Evolutionary conservation across 768 basidiomycete genomes (phyloP).

Genomic region (Lepiota brunneoincarnata): DNA sequence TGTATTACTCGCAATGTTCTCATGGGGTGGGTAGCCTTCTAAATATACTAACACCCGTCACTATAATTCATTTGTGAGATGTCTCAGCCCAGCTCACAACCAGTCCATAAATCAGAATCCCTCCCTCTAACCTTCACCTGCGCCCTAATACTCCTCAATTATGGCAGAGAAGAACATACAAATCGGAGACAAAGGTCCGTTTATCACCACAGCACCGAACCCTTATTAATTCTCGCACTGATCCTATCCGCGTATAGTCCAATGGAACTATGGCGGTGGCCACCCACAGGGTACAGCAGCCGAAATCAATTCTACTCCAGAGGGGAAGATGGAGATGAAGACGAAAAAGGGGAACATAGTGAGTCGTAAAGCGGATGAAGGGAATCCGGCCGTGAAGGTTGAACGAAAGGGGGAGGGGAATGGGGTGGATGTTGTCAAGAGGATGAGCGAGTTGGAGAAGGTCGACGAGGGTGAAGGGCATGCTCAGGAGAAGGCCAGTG

Average conservation of each 20-base stretch:
- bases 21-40: no score
- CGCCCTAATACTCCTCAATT: not conserved
- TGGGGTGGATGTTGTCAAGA: not conserved
- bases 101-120: no score
- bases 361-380: not conserved
- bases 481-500: not conserved
- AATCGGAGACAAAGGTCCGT: not conserved
- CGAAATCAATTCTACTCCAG: not conserved
- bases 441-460: slow-evolving; percentile 4
- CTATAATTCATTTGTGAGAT: no score
- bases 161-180: not conserved
- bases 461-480: not conserved
- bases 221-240: not conserved
- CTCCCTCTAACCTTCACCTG: no score
- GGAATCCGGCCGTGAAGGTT: not conserved
- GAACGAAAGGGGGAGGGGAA: slow-evolving; percentile 1
- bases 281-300: not conserved
- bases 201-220: not conserved
- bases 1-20: no score
- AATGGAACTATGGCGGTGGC: not conserved
- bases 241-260: not conserved
- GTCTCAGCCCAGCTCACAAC: no score
- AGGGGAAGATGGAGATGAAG: not conserved
- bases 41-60: no score
- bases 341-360: not conserved